Base-by-base conservation (phyloP, 1,284 basidiomycete genomes). In the Papiliotrema nemorosa region DNA sequence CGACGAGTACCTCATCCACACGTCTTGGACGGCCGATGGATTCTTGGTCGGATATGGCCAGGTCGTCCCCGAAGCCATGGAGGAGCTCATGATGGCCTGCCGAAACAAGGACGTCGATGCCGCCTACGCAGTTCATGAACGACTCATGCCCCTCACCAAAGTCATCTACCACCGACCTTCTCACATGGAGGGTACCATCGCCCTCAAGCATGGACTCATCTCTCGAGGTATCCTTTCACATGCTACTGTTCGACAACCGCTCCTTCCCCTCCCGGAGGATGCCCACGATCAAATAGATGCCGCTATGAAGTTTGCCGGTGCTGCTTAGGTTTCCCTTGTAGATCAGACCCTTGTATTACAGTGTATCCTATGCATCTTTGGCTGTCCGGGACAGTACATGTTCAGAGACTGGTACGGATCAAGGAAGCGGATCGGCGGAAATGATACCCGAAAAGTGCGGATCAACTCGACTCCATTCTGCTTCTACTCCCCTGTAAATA, bases 171-270 rank as follows among this genome's bases (percentile, higher is more conserved):
- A 58, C 39, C 36, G 56, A 47, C 49, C 49, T 9, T 58, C 56
- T 3, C 53, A 58, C 43, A 58, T 58, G 56, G 56, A 58, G 37
- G 56, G 56, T 2, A 58, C 56, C 16, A 49, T 58, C 29, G 56
- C 56, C 29, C 56, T 58, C 31, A 58, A 58, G 36, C 53, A 54
- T 27, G 52, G 45, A 25, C 31, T 58, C 1, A 44, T 58, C 21
- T 49, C 56, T 33, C 49, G 56, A 20, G 56, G 53, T 18, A 48
- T 58, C 26, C 44, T 58, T 10, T 25, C 45, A 10, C 56, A 58
- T 39, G 53, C 56, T 12, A 45, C 45, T 5, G 42, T 58, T 46
- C 41, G 56, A 25, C 47, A 47, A 20, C 49, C 56, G 10, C 44
- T 58, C 13, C 38, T 58, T 3, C 56, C 56, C 6, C 50, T 58